These are phyloP conservation scores for Naegleria fowleri DNA, from an alignment of 208 protist genomes.

Conservation along the genomic window DNA sequence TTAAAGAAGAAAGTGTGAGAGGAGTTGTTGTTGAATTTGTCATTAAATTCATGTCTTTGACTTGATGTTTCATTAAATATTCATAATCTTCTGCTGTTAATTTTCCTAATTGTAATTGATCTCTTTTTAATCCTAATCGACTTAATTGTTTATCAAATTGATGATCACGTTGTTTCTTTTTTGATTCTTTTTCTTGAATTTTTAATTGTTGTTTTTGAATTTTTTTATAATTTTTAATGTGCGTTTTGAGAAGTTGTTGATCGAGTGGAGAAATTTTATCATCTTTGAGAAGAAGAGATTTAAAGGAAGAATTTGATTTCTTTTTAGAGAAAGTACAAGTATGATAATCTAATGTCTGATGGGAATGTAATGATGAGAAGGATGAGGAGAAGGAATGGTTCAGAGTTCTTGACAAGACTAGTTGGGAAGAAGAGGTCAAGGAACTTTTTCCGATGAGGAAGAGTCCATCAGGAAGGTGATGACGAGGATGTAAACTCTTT, in stretches of 20 bases:
- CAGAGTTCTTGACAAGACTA: no score
- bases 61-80: not conserved
- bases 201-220: constrained; percentile 12
- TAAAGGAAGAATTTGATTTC: no score
- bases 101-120: not conserved
- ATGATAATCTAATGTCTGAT: no score
- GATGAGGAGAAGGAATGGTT: no score
- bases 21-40: no score
- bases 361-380: no score
- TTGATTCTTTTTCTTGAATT: not conserved
- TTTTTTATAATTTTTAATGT: constrained; percentile 11
- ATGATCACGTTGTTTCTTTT: no score
- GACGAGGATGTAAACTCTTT: no score
- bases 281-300: not conserved
- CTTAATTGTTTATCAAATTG: not conserved
- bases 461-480: no score
- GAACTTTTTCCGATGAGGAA: no score
- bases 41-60: not conserved
- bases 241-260: not conserved
- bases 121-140: not conserved
- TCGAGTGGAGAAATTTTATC: not conserved
- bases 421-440: no score
- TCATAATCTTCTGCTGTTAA: not conserved
- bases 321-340: no score
- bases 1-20: not conserved